Conservation (phyloP, 2,329 filamentous ascomycete genomes). For the Ascochyta rabiei region DNA sequence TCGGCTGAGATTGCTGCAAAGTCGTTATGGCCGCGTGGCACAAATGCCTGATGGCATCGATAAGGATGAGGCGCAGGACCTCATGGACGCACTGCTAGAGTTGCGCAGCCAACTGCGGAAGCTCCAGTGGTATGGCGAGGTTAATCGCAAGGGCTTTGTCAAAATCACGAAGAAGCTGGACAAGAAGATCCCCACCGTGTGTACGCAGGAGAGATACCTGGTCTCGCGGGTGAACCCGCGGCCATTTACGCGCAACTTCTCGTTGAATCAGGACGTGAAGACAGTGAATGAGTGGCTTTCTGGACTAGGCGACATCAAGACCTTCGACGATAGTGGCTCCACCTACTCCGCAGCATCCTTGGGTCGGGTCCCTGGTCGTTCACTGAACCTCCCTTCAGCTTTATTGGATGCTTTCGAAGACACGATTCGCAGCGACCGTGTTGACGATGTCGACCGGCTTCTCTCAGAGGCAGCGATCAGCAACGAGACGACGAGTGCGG, state of each 20-base stretch:
- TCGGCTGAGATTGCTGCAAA: slow-evolving; percentile 82
- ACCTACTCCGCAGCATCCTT: slow-evolving; percentile 72
- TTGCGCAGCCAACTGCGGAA: slow-evolving; percentile 86
- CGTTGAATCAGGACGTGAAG: slow-evolving; percentile 64
- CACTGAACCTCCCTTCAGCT: slow-evolving; percentile 71
- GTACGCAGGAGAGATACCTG: slow-evolving; percentile 84
- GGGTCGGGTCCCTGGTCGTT: slow-evolving; percentile 76
- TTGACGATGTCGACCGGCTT: slow-evolving; percentile 59
- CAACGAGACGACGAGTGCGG: slow-evolving; percentile 54
- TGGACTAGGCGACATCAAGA: slow-evolving; percentile 76
- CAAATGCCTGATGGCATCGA: slow-evolving; percentile 76
- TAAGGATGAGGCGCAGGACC: slow-evolving; percentile 86
- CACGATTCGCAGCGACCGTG: slow-evolving; percentile 72
- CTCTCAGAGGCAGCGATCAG: slow-evolving; percentile 64
- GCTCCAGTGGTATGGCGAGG: slow-evolving; percentile 96
- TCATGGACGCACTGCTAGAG: slow-evolving; percentile 88
- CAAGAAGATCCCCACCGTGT: slow-evolving; percentile 81
- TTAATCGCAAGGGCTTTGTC: slow-evolving; percentile 91
- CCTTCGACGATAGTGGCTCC: slow-evolving; percentile 75
- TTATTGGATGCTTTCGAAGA: slow-evolving; percentile 75
- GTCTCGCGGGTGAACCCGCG: slow-evolving; percentile 88
- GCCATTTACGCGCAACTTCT: slow-evolving; percentile 79
- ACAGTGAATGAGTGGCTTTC: slow-evolving; percentile 92
- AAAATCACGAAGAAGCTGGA: slow-evolving; percentile 99
- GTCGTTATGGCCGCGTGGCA: slow-evolving; percentile 79